phyloP scores from a whole-genome alignment of 768 basidiomycete species.

The Tulasnella sp. region DNA sequence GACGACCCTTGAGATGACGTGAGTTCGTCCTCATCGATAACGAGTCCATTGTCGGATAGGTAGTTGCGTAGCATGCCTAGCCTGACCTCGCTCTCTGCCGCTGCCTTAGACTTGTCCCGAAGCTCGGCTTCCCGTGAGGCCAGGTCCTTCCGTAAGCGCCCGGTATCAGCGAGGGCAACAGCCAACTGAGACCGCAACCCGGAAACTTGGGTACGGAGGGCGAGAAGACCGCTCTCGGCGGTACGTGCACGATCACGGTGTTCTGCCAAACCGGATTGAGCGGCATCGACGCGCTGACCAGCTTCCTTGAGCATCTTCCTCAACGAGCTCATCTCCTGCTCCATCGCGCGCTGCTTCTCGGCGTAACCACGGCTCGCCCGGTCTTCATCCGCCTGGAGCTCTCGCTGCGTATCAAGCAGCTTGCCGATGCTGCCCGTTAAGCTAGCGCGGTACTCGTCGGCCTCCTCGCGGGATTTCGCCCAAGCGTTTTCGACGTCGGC shows the following conservation, averaged over 20 bases:
- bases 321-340: slow-evolving; percentile 73
- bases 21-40: slow-evolving; percentile 71
- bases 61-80: slow-evolving; percentile 81
- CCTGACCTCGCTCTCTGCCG: slow-evolving; percentile 71
- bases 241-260: slow-evolving; percentile 69
- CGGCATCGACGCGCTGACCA: slow-evolving; percentile 68
- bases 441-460: slow-evolving; percentile 82
- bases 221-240: slow-evolving; percentile 63
- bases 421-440: slow-evolving; percentile 87
- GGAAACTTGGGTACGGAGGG: slow-evolving; percentile 71
- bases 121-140: slow-evolving; percentile 66
- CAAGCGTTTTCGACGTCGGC: slow-evolving; percentile 87
- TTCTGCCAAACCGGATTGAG: slow-evolving; percentile 64
- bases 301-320: slow-evolving; percentile 81
- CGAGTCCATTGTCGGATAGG: slow-evolving; percentile 85
- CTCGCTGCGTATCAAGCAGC: slow-evolving; percentile 84
- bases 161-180: slow-evolving; percentile 66
- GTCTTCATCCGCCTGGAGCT: slow-evolving; percentile 83
- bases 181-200: slow-evolving; percentile 75
- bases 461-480: slow-evolving; percentile 91
- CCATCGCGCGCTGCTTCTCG: slow-evolving; percentile 81
- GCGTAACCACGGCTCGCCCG: slow-evolving; percentile 71
- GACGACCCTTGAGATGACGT: slow-evolving; percentile 48
- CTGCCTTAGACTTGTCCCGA: slow-evolving; percentile 63
- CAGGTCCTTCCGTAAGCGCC: slow-evolving; percentile 70